Percentiles rank a stretch among this genome's conserved stretches.
Evolutionary conservation across 2,329 filamentous ascomycete species (phyloP).

Genomic region (Tothia fuscella): DNA sequence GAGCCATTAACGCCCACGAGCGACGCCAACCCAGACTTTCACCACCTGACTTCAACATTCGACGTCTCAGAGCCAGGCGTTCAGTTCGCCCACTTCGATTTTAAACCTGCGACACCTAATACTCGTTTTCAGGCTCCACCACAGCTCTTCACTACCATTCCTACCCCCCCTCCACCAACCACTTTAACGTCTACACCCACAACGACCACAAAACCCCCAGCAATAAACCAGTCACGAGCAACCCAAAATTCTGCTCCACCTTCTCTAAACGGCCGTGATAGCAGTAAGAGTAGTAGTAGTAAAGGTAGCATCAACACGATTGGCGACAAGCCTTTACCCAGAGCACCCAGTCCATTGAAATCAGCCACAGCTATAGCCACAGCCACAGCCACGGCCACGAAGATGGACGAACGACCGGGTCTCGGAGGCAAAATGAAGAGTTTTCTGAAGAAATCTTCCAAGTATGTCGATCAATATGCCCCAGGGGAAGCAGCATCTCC

Average conservation of each 20-base stretch:
- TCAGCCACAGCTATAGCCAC: too few species aligned
- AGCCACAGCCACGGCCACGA: neutral
- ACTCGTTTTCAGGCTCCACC: neutral
- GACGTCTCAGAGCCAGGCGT: too few species aligned
- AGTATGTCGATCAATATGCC: conserved; percentile 3
- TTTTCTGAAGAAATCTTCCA: conserved; percentile 3
- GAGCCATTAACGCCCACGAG: conserved; percentile 6
- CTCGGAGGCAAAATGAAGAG: conserved; percentile 5
- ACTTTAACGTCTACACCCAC: neutral
- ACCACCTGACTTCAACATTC: neutral
- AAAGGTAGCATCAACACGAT: neutral
- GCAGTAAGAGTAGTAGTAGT: neutral
- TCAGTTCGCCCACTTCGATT: too few species aligned
- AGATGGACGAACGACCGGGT: neutral
- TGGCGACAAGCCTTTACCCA: too few species aligned
- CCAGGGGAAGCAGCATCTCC: neutral
- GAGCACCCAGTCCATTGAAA: too few species aligned
- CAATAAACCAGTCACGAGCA: neutral
- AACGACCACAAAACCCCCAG: neutral
- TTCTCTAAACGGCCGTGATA: neutral
- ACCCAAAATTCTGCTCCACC: neutral
- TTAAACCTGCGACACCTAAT: too few species aligned
- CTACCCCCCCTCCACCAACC: neutral
- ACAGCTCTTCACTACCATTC: neutral
- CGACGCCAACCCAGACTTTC: neutral